phyloP scores from a whole-genome alignment of 2,329 filamentous ascomycete species.

The Diaporthe ampelina region DNA sequence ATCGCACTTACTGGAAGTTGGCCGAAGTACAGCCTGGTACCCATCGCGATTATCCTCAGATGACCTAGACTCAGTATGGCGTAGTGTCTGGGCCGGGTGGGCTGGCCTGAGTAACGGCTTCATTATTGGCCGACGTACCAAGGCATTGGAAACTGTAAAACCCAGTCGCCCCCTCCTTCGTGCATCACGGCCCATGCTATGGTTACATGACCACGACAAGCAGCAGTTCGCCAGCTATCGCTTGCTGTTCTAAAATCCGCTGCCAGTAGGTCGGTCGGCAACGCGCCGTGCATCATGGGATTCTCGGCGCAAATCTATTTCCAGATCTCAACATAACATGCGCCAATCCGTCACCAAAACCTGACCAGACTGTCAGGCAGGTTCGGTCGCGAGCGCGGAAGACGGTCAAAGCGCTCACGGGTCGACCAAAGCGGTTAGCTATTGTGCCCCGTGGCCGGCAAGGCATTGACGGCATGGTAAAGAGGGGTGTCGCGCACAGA shows the following conservation, averaged over 20 bases:
- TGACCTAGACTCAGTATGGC: conserved; percentile 23
- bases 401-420: background rate
- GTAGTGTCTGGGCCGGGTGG: conserved; percentile 30
- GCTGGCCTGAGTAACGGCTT: conserved; percentile 22
- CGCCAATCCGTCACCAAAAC: background rate
- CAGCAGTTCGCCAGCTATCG: conserved; percentile 17
- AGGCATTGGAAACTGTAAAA: conserved; percentile 38
- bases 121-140: conserved; percentile 28
- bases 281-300: background rate
- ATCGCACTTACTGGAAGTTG: conserved; percentile 33
- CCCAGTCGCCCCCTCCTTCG: conserved; percentile 32
- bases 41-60: conserved; percentile 32
- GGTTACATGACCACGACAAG: conserved; percentile 33
- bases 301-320: conserved; percentile 7
- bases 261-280: conserved; percentile 8
- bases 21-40: conserved; percentile 33
- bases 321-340: conserved; percentile 5
- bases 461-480: background rate
- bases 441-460: background rate
- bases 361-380: background rate
- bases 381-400: background rate
- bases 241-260: conserved; percentile 11
- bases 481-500: conserved; percentile 36
- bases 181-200: conserved; percentile 35
- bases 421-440: conserved; percentile 5